Base-by-base conservation (phyloP, 768 basidiomycete species). In the Scleroderma bovista region DNA sequence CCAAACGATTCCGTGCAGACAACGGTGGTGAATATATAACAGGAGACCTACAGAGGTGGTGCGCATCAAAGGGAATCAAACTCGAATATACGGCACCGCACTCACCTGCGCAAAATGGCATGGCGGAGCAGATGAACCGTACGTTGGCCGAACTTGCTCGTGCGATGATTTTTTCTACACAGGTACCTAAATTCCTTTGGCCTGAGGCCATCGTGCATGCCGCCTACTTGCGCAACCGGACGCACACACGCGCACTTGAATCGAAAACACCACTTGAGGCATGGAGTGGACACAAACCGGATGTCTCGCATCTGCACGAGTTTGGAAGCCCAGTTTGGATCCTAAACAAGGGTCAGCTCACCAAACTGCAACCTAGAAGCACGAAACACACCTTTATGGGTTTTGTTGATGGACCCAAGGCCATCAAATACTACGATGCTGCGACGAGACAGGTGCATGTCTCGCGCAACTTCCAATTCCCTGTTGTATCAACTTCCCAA, bases 41-140 rank as follows among this genome's bases (percentile, higher is more conserved):
- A 4, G 5, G 12, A 3, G 12, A 40, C 5, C 19, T 40, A 64
- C 60, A 59, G 43, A 13, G 40, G 0, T 69, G 61, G 54, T 56
- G 57, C 23, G 51, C 34, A 2, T 8, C 36, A 0, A 51, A 60
- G 10, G 69, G 70, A 2, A 65, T 68, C 10, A 51, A 47, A 1
- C 52, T 68, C 2, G 58, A 71, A 36, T 53, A 54, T 0, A 66
- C 59, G 0, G 64, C 63, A 19, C 72, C 68, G 10, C 70, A 73
- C 44, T 65, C 69, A 20, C 68, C 67, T 5, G 54, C 62, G 0
- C 67, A 70, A 26, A 72, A 71, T 53, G 67, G 58, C n/a, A 53
- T 60, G 44, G 61, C 71, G 0, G 72, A 76, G 42, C 48, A 64
- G 4, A 59, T 67, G 16, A 71, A 73, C 42, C 52, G 58, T 4